Evolutionary conservation across 208 protist genomes (phyloP), one percentile per base, ranked within the genome.

Genomic region (Leishmania martiniquensis): DNA sequence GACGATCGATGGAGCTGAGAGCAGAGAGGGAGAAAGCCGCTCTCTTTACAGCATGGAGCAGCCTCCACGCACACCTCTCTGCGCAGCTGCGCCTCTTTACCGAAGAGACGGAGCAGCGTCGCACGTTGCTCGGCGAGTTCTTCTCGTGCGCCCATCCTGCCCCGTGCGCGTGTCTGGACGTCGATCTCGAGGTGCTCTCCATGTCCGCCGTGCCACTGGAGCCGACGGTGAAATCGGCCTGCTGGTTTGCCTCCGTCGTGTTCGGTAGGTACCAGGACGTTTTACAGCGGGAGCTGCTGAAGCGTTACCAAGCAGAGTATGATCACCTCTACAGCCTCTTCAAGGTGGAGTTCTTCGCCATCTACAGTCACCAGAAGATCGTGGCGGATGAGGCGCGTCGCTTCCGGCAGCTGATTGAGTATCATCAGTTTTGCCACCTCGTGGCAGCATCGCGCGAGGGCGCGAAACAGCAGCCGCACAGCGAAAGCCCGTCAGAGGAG

Each of bases 131-230:
- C 1, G 82, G 76, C 29, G 55, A 85, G 42, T 94, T 90, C 72
- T 59, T 88, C 6, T 94, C 90, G 4, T 94, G 90, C 72, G 42
- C 39, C n/a, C 75, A 77, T 55, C 89, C 89, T 17, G 49, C 79
- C 20, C 83, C 89, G 37, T 93, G 89, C 54, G 60, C 72, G 12
- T 87, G 83, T 68, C 68, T 90, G 34, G 72, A 70, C 17, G 88
- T 78, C 66, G 89, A 93, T 60, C 73, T 87, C 54, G 84, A 92
- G 73, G 77, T 94, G 57, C 78, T 90, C 25, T 78, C 85, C 83
- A 75, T 85, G 75, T 94, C 90, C 12, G 74, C 77, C 51, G 80
- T 90, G 29, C 76, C 62, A 17, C 75, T 89, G 4, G 84, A 88
- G 75, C 87, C 86, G 0, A 82, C 54, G 25, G 77, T 90, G 12